Percentiles rank a stretch among this genome's conserved stretches.
These are phyloP conservation scores for Colletotrichum sp. DNA, from an alignment of 2,329 filamentous ascomycete genomes.

Conservation along the genomic window DNA sequence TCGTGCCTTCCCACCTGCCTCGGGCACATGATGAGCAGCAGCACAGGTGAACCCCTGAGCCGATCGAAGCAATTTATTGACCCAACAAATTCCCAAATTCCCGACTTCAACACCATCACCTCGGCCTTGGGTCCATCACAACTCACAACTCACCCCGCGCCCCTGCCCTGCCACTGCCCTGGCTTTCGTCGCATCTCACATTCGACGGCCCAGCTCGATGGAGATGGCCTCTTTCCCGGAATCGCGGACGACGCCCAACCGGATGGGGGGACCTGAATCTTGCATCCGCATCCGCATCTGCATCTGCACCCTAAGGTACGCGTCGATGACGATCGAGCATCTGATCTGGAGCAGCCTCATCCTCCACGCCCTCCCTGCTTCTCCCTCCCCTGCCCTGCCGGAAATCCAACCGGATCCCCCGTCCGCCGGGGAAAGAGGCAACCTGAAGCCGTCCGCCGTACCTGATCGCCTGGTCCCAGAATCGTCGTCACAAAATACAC, in stretches of 20 bases:
- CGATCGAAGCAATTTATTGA: not conserved
- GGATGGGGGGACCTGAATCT: not conserved
- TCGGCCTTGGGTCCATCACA: not conserved
- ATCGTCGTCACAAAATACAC: not conserved
- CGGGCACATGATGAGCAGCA: not conserved
- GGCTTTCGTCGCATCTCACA: not conserved
- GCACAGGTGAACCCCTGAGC: constrained; percentile 2
- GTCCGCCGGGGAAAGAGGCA: constrained; percentile 1
- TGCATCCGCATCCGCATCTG: not conserved
- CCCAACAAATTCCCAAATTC: not conserved
- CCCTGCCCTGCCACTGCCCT: not conserved
- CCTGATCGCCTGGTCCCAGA: not conserved
- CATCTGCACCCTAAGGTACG: not conserved
- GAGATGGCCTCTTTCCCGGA: not conserved
- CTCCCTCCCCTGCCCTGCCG: not conserved
- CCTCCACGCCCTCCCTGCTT: not conserved
- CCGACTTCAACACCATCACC: not conserved
- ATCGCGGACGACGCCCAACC: not conserved
- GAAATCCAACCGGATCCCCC: not conserved
- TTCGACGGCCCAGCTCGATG: not conserved
- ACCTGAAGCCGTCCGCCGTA: not conserved
- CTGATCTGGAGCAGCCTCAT: not conserved
- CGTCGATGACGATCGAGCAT: not conserved
- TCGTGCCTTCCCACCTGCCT: not conserved
- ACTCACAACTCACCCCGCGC: not conserved